These are phyloP conservation scores for Didymella exigua DNA, from an alignment of 2,329 filamentous ascomycete genomes.

Conservation along the genomic window DNA sequence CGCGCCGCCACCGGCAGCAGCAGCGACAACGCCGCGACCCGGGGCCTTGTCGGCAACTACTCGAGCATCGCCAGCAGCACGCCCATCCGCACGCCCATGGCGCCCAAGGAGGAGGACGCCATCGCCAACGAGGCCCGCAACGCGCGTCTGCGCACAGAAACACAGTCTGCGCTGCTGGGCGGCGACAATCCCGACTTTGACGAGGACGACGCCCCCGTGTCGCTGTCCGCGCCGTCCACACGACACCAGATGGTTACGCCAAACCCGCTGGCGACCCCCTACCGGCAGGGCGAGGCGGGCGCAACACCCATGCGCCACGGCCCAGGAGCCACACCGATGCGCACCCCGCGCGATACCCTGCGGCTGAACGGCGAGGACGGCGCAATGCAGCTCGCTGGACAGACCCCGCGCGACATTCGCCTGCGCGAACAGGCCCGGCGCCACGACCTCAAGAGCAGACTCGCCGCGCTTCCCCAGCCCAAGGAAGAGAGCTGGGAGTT, in stretches of 20 bases:
- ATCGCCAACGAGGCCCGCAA: constrained; percentile 97
- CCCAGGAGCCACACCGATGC: constrained; percentile 80
- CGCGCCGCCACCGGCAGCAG: constrained; percentile 78
- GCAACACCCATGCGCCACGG: constrained; percentile 67
- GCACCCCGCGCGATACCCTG: constrained; percentile 87
- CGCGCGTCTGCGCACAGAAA: constrained; percentile 88
- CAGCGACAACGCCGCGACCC: constrained; percentile 83
- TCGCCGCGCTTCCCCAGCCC: constrained; percentile 87
- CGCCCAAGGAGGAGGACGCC: constrained; percentile 89
- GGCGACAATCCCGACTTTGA: constrained; percentile 91
- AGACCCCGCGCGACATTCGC: constrained; percentile 78
- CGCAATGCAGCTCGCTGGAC: constrained; percentile 67
- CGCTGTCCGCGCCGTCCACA: constrained; percentile 83
- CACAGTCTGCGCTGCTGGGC: constrained; percentile 88
- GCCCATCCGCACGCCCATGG: constrained; percentile 89
- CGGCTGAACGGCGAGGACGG: constrained; percentile 76
- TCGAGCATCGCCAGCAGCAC: constrained; percentile 78
- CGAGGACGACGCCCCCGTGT: constrained; percentile 80
- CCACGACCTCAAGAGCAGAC: constrained; percentile 70
- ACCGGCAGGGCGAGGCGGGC: constrained; percentile 69
- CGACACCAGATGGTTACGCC: constrained; percentile 86
- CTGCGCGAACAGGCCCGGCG: constrained; percentile 72
- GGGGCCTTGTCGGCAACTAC: constrained; percentile 87
- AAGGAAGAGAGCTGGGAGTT: constrained; percentile 95
- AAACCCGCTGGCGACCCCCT: constrained; percentile 91